phyloP scores from a whole-genome alignment of 108 stramenopile species.

The Skeletonema tropicum region DNA sequence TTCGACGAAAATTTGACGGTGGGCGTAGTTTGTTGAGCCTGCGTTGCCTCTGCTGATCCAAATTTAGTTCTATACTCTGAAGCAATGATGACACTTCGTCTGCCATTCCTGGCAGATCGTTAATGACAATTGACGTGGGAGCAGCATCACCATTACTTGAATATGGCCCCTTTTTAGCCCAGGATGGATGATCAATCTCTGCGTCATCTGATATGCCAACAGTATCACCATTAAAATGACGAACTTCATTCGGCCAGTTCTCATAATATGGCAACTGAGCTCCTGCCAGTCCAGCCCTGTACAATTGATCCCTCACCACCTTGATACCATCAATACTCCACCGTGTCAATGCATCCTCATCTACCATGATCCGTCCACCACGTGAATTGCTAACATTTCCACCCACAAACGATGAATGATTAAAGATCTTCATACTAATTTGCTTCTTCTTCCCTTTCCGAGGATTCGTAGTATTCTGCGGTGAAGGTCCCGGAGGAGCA shows the following conservation, averaged over 20 bases:
- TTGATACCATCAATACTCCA: slow-evolving; percentile 87
- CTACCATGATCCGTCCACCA: slow-evolving; percentile 67
- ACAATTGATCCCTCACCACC: slow-evolving; percentile 73
- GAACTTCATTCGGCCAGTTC: slow-evolving; percentile 65
- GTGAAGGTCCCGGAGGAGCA: slow-evolving; percentile 5
- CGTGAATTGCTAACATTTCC: slow-evolving; percentile 44
- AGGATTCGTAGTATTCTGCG: not conserved
- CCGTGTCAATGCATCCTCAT: slow-evolving; percentile 71
- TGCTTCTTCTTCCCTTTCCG: slow-evolving; percentile 5
- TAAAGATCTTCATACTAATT: slow-evolving; percentile 35
- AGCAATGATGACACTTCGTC: slow-evolving; percentile 72
- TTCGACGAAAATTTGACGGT: slow-evolving; percentile 59
- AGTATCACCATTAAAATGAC: slow-evolving; percentile 35
- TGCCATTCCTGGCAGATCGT: slow-evolving; percentile 68
- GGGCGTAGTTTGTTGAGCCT: slow-evolving; percentile 71
- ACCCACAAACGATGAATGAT: slow-evolving; percentile 37
- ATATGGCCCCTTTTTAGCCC: slow-evolving; percentile 24
- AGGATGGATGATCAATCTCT: slow-evolving; percentile 34
- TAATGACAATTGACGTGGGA: slow-evolving; percentile 46
- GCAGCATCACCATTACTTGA: not conserved
- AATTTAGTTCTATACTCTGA: slow-evolving; percentile 69
- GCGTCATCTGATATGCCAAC: slow-evolving; percentile 11
- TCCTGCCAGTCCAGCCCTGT: slow-evolving; percentile 54
- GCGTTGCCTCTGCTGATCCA: slow-evolving; percentile 70
- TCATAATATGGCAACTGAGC: slow-evolving; percentile 57